A percentile compares a stretch with the other conserved stretches of the same genome.
These are phyloP conservation scores for Catharanthus roseus DNA, from an alignment of 257 asterid species.

Conservation along the genomic window DNA sequence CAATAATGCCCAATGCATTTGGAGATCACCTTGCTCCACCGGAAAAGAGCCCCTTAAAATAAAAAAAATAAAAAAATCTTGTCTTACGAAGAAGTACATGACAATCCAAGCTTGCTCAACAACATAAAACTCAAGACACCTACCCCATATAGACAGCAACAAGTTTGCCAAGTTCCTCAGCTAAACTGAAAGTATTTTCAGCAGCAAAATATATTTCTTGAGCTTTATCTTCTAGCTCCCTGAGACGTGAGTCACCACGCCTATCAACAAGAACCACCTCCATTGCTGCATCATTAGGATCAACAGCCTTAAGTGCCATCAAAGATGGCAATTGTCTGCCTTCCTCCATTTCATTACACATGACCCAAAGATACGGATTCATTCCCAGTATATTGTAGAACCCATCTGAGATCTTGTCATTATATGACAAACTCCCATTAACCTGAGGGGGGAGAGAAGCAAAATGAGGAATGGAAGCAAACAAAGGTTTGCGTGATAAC, in stretches of 20 bases:
- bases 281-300: conserved; percentile 56
- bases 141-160: conserved; percentile 95
- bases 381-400: conserved; percentile 85
- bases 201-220: conserved; percentile 78
- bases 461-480: background rate
- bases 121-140: conserved; percentile 15
- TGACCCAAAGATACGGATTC: conserved; percentile 85
- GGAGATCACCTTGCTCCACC: conserved; percentile 85
- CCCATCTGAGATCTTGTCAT: conserved; percentile 81
- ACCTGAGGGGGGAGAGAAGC: conserved; percentile 40
- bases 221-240: conserved; percentile 93
- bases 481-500: background rate
- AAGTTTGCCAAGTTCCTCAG: conserved; percentile 84
- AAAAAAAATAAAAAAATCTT: conserved; percentile 25
- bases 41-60: conserved; percentile 81
- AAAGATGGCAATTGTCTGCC: conserved; percentile 72
- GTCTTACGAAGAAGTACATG: conserved; percentile 17
- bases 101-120: conserved; percentile 3
- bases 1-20: conserved; percentile 58
- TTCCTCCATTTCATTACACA: conserved; percentile 79
- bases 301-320: conserved; percentile 58
- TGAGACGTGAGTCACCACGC: conserved; percentile 69
- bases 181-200: conserved; percentile 58
- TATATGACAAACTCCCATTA: conserved; percentile 82
- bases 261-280: conserved; percentile 86